phyloP scores from a whole-genome alignment of 768 basidiomycete species.

The Crepidotus variabilis region DNA sequence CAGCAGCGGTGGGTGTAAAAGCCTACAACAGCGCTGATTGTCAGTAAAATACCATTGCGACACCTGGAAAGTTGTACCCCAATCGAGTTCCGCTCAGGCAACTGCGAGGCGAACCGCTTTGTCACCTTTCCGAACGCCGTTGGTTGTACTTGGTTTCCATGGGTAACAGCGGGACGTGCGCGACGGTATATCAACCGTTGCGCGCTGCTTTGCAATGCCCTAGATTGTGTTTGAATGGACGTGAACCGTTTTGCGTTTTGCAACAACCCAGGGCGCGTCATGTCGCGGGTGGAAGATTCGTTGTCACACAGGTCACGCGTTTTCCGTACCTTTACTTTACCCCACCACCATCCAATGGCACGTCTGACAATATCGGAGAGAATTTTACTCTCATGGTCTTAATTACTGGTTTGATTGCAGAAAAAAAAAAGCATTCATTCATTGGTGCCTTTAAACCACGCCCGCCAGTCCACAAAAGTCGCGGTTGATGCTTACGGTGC shows the following conservation, averaged over 20 bases:
- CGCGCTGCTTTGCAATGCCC: background rate
- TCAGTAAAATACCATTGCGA: background rate
- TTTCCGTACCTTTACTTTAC: background rate
- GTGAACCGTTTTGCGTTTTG: background rate
- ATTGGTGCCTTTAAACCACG: background rate
- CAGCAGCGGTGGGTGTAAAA: constrained; percentile 87
- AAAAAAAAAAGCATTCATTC: background rate
- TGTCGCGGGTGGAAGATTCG: background rate
- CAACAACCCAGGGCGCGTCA: background rate
- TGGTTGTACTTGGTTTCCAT: background rate
- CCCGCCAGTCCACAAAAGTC: background rate
- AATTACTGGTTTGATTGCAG: too few relatives aligned
- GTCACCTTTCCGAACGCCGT: background rate
- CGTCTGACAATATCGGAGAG: too few relatives aligned
- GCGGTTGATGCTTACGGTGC: background rate
- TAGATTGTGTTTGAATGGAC: background rate
- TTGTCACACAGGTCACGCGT: background rate
- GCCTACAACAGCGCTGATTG: constrained; percentile 47
- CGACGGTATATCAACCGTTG: constrained; percentile 8
- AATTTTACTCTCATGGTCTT: too few relatives aligned
- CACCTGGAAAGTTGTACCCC: constrained; percentile 21
- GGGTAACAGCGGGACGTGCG: constrained; percentile 2
- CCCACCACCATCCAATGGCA: background rate
- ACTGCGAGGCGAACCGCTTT: constrained; percentile 20
- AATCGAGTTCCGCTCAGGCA: constrained; percentile 28